Evolutionary conservation across 495 filamentous ascomycete species (phyloP), one percentile per base, ranked within the genome.

Genomic region (Xylaria grammica): DNA sequence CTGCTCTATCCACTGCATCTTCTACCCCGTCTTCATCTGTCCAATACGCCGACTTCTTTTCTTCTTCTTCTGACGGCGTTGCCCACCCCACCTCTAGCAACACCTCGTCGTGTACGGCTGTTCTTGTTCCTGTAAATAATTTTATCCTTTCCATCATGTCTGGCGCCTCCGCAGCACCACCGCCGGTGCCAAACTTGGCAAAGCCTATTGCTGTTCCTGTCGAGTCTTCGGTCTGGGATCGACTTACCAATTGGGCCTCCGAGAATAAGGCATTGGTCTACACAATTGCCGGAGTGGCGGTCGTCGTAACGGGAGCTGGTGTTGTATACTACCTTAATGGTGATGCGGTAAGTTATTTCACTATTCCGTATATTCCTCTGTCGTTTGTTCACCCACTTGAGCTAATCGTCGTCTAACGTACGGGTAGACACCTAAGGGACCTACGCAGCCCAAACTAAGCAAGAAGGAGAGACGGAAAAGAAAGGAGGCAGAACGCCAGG

Each of bases 191-290:
- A 66, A 66, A 72, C 26, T 53, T 74, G 68, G 78, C 66, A 55
- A 69, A 73, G 48, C 69, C 77, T 15, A 65, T 79, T 27, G 72
- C 75, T 19, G 54, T 83, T 48, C 71, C 78, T 10, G 78, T 78
- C 65, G 73, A 81, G 44, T 84, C 90, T 64, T 92, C 93, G 22
- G 74, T 96, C 57, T 96, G 92, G 92, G 89, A 94, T 77, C 88
- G 93, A 63, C 78, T 97, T 72, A 90, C 92, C 66, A 90, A 85
- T 77, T 99, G 94, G 93, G 92, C 90, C 26, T 92, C 94, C 0
- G 95, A 98, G 71, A 90, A 99, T 75, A 99, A 97, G 80, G 91
- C 90, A 44, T 82, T 94, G 50, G 95, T 97, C 42, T 99, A 97
- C 77, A 97, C 96, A 66, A 91, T 97, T 79, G 92, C 92, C 61